These are phyloP conservation scores for Penicillium chermesinum DNA, from an alignment of 495 filamentous ascomycete species.

Conservation along the genomic window DNA sequence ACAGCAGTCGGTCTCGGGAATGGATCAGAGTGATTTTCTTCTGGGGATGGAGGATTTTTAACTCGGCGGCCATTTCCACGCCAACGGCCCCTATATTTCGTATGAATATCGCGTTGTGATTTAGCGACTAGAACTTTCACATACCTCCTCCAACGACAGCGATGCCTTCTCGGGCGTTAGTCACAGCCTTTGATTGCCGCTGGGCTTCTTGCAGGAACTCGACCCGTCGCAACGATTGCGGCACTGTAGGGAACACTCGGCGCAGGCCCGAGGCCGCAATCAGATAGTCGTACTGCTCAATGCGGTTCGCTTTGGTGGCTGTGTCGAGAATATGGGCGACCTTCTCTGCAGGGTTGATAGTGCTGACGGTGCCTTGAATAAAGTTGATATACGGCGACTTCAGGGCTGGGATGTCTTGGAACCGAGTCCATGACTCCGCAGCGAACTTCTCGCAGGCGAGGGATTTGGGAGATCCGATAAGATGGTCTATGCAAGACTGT, in stretches of 20 bases:
- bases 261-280: slow-evolving; percentile 57
- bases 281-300: slow-evolving; percentile 58
- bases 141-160: slow-evolving; percentile 53
- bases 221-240: slow-evolving; percentile 47
- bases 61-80: slow-evolving; percentile 65
- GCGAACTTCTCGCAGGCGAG: slow-evolving; percentile 52
- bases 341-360: slow-evolving; percentile 49
- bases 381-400: slow-evolving; percentile 45
- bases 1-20: slow-evolving; percentile 57
- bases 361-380: slow-evolving; percentile 52
- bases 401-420: slow-evolving; percentile 54
- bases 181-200: slow-evolving; percentile 20
- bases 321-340: slow-evolving; percentile 40
- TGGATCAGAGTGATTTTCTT: slow-evolving; percentile 62
- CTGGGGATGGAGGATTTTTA: slow-evolving; percentile 53
- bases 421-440: slow-evolving; percentile 56
- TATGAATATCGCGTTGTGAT: background rate
- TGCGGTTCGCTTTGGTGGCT: slow-evolving; percentile 11
- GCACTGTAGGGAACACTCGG: slow-evolving; percentile 58
- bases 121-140: background rate
- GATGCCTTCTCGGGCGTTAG: slow-evolving; percentile 40
- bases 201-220: slow-evolving; percentile 54
- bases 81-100: slow-evolving; percentile 54
- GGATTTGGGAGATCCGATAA: slow-evolving; percentile 61
- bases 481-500: slow-evolving; percentile 37